Evolutionary conservation across 208 protist genomes (phyloP).

Genomic region (Crithidia brevicula): DNA sequence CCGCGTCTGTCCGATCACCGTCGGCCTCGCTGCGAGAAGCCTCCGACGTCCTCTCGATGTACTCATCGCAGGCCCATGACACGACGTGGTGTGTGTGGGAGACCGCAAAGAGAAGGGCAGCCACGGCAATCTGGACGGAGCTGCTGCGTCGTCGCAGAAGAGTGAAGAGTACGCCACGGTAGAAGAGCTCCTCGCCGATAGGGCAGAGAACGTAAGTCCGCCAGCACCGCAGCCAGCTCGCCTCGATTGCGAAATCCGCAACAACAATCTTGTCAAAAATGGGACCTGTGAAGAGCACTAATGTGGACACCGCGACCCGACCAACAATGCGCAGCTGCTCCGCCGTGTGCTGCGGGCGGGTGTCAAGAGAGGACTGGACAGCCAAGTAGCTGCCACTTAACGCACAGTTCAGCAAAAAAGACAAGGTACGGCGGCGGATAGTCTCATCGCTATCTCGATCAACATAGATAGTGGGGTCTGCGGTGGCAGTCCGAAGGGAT

Average conservation of each 20-base stretch:
- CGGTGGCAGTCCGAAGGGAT: constrained; percentile 42
- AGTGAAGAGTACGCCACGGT: constrained; percentile 65
- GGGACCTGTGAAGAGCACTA: constrained; percentile 53
- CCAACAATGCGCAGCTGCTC: constrained; percentile 6
- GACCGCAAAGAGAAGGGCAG: constrained; percentile 63
- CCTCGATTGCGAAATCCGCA: background rate
- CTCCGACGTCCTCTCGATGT: constrained; percentile 3
- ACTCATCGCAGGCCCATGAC: constrained; percentile 37
- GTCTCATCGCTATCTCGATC: constrained; percentile 46
- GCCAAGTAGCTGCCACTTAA: constrained; percentile 19
- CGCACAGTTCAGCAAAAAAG: constrained; percentile 21
- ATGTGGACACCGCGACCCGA: constrained; percentile 27
- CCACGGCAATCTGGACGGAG: constrained; percentile 36
- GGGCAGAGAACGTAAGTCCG: constrained; percentile 65
- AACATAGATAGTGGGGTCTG: constrained; percentile 33
- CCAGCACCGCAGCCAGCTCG: constrained; percentile 27
- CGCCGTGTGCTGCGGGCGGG: no score
- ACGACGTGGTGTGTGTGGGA: constrained; percentile 72
- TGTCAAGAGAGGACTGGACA: background rate
- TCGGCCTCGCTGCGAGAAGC: background rate
- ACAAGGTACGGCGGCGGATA: constrained; percentile 42
- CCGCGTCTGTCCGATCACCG: background rate
- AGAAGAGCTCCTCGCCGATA: constrained; percentile 79
- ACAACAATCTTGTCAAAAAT: constrained; percentile 28
- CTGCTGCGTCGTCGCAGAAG: constrained; percentile 36